Base-by-base conservation (phyloP, 2,329 filamentous ascomycete species). In the Xylariaceae sp. region DNA sequence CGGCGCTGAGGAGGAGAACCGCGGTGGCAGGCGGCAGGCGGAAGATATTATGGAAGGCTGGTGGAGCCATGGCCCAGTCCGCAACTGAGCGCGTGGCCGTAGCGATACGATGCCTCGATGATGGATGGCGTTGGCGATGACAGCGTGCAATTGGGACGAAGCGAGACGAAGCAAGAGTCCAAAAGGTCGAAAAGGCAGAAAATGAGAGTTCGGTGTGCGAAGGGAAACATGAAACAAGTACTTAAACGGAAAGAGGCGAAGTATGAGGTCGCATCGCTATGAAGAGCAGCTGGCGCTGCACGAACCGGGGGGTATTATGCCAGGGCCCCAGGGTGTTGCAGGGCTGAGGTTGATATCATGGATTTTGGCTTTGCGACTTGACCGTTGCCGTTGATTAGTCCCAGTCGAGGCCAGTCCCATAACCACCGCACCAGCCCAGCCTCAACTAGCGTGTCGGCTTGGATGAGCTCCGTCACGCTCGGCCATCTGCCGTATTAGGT, bases 11-110 rank as follows among this genome's bases (percentile, higher is more conserved):
- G 42, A 71, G 51, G 38, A 73, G 58, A 41, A 66, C 58, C 39
- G 66, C 62, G 31, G 66, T 62, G 36, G 66, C 59, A 6, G 65
- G 61, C 15, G 72, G 68, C 39, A 74, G 58, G 18, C 62, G 69
- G 45, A 66, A 66, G 42, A 63, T 57, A 54, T 63, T 52, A 58
- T 52, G 49, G 46, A 62, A 62, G 61, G 66, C 61, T 52, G 56
- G 56, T 42, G 39, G 57, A 59, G 62, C 59, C 65, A 67, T 67
- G 55, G 56, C 61, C 58, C 51, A 50, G 45, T 45, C 47, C 47
- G 48, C 43, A 48, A 33, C 30, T 32, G 43, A 36, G 39, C 38
- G 40, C 43, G 42, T 40, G 50, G 31, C 19, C 50, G 22, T 27
- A 27, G 7, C 22, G 7, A 27, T 27, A 27, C 22, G 22, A 27